A percentile compares a stretch with the other conserved stretches of the same genome.
Conservation (phyloP, 257 asterid genomes). For the Gentiana dahurica region DNA sequence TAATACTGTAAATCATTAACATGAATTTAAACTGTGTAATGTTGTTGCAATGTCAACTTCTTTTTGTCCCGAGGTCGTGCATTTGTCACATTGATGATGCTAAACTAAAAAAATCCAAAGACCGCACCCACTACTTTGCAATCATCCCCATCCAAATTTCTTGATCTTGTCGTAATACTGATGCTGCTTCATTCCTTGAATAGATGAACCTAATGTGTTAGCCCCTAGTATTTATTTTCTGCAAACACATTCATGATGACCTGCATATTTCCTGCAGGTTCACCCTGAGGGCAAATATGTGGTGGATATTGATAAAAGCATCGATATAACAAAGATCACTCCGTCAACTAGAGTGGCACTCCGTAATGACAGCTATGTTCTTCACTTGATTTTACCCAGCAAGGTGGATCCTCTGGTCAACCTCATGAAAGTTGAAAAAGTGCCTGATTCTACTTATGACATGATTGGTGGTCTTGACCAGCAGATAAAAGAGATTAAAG, state of each 20-base stretch:
- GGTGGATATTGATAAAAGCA: constrained; percentile 83
- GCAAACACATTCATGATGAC: not conserved
- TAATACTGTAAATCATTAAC: too few species aligned
- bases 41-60: too few species aligned
- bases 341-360: constrained; percentile 96
- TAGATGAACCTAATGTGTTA: too few species aligned
- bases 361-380: constrained; percentile 92
- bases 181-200: too few species aligned
- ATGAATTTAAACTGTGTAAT: too few species aligned
- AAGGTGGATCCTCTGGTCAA: constrained; percentile 93
- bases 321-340: constrained; percentile 82
- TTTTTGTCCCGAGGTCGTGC: too few species aligned
- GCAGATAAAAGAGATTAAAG: constrained; percentile 94
- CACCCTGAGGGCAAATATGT: constrained; percentile 90
- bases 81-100: too few species aligned
- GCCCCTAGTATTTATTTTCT: too few species aligned
- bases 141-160: too few species aligned
- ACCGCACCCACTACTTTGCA: too few species aligned
- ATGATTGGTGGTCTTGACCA: constrained; percentile 99
- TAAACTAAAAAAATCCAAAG: too few species aligned
- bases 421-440: constrained; percentile 97
- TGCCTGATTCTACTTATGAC: constrained; percentile 94
- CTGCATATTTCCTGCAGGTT: constrained; percentile 32
- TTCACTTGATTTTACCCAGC: constrained; percentile 85
- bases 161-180: too few species aligned